phyloP scores from a whole-genome alignment of 2,329 filamentous ascomycete genomes.

The Metarhizium brunneum region DNA sequence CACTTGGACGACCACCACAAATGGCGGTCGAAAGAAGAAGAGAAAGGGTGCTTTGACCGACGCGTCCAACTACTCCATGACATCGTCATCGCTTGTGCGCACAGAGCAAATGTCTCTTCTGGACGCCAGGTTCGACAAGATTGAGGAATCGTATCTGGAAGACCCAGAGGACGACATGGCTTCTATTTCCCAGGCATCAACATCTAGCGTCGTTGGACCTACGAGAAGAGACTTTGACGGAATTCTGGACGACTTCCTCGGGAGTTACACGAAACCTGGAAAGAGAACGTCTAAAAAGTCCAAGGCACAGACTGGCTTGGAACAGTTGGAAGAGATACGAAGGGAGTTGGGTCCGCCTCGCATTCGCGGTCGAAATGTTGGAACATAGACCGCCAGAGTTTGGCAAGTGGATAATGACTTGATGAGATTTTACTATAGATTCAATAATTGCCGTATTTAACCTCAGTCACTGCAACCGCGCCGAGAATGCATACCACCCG shows the following conservation, averaged over 20 bases:
- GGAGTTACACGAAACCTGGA: constrained; percentile 59
- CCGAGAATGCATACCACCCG: no score
- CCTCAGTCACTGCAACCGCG: no score
- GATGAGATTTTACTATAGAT: neutral
- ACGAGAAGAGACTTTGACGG: constrained; percentile 73
- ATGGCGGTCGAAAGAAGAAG: constrained; percentile 81
- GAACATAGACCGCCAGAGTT: neutral
- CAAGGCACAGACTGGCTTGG: constrained; percentile 69
- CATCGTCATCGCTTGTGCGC: constrained; percentile 73
- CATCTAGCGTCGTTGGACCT: constrained; percentile 59
- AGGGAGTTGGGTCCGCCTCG: constrained; percentile 69
- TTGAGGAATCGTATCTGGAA: constrained; percentile 66
- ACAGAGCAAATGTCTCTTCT: constrained; percentile 81
- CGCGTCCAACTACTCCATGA: constrained; percentile 84
- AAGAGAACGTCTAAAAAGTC: constrained; percentile 73
- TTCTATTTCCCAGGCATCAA: constrained; percentile 52
- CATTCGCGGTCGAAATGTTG: constrained; percentile 28
- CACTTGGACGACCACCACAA: constrained; percentile 65
- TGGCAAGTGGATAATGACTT: constrained; percentile 3
- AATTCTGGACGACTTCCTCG: constrained; percentile 90
- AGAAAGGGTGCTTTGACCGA: constrained; percentile 88
- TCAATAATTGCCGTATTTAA: no score
- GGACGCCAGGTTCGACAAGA: constrained; percentile 83
- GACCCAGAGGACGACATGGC: constrained; percentile 40
- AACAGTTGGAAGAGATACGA: constrained; percentile 86